phyloP scores from a whole-genome alignment of 2,329 filamentous ascomycete genomes.

The Ophiostoma ips region DNA sequence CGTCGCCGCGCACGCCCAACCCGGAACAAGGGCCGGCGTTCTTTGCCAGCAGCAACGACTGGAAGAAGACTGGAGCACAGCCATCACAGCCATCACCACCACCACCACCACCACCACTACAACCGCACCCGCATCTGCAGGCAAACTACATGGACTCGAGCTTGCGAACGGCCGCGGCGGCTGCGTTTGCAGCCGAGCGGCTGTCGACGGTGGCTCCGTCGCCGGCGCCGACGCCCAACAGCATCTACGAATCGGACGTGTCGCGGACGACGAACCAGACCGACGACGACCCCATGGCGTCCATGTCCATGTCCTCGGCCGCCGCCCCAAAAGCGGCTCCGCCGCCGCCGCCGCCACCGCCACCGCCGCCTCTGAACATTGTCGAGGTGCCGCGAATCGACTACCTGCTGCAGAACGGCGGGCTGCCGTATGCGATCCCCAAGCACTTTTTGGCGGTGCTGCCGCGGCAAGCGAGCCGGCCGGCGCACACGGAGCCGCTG shows the following conservation, averaged over 20 bases:
- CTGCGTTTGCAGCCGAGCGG: slow-evolving; percentile 15
- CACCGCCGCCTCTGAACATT: slow-evolving; percentile 58
- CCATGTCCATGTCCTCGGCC: slow-evolving; percentile 13
- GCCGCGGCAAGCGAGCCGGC: slow-evolving; percentile 35
- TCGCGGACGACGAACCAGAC: slow-evolving; percentile 1
- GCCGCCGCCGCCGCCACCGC: slow-evolving; percentile 50
- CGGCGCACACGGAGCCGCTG: slow-evolving; percentile 42
- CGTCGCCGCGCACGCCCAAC: slow-evolving; percentile 48
- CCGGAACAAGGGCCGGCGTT: slow-evolving; percentile 15
- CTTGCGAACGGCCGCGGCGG: not conserved
- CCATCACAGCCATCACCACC: not conserved
- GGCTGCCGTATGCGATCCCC: slow-evolving; percentile 56
- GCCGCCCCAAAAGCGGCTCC: too few relatives aligned
- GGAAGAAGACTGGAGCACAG: too few relatives aligned
- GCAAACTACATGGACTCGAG: not conserved
- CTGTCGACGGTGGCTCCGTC: slow-evolving; percentile 19
- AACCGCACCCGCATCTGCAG: slow-evolving; percentile 23
- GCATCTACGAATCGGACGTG: slow-evolving; percentile 1
- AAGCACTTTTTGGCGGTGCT: slow-evolving; percentile 57
- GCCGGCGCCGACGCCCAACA: slow-evolving; percentile 4
- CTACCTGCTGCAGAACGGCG: slow-evolving; percentile 82
- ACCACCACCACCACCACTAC: slow-evolving; percentile 32
- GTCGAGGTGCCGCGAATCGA: slow-evolving; percentile 72
- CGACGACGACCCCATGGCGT: slow-evolving; percentile 2
- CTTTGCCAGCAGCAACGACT: slow-evolving; percentile 7